These are phyloP conservation scores for Lophiotrema nucula DNA, from an alignment of 495 filamentous ascomycete species.

Conservation along the genomic window DNA sequence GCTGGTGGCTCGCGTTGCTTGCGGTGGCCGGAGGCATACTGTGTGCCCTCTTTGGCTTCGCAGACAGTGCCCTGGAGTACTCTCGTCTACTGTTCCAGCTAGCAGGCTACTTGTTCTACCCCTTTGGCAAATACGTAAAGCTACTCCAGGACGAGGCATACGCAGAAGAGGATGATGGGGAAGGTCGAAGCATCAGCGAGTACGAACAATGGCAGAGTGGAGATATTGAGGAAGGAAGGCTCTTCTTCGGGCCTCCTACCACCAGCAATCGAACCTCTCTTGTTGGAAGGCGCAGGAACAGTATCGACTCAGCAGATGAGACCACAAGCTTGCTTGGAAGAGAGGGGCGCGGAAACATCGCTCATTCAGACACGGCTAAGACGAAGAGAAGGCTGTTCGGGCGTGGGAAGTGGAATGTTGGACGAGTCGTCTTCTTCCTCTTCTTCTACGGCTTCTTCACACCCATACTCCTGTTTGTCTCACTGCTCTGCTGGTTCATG, in stretches of 20 bases:
- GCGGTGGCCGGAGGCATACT: constrained; percentile 68
- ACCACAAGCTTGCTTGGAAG: constrained; percentile 86
- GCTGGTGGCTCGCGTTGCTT: constrained; percentile 92
- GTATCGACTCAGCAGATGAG: constrained; percentile 84
- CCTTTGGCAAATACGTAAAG: constrained; percentile 93
- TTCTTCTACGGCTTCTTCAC: constrained; percentile 95
- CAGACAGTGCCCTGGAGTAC: constrained; percentile 72
- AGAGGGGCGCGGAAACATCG: constrained; percentile 47
- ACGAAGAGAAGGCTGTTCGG: constrained; percentile 90
- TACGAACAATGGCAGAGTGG: constrained; percentile 99
- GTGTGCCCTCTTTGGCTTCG: constrained; percentile 78
- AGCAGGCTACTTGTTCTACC: constrained; percentile 85
- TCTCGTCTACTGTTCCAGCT: constrained; percentile 82
- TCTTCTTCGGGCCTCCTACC: constrained; percentile 97
- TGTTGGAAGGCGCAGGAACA: constrained; percentile 82
- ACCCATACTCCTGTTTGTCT: constrained; percentile 83
- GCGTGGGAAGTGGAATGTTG: constrained; percentile 90
- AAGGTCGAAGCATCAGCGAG: constrained; percentile 97
- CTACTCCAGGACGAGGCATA: constrained; percentile 92
- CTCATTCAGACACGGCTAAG: constrained; percentile 49
- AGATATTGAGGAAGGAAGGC: constrained; percentile 88
- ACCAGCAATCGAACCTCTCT: constrained; percentile 67
- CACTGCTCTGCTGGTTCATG: constrained; percentile 86
- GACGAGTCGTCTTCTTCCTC: constrained; percentile 90
- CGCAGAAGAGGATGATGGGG: constrained; percentile 93